A percentile compares a stretch with the other conserved stretches of the same genome.
These are phyloP conservation scores for Purpureocillium lavendulum DNA, from an alignment of 2,329 filamentous ascomycete species.

Conservation along the genomic window DNA sequence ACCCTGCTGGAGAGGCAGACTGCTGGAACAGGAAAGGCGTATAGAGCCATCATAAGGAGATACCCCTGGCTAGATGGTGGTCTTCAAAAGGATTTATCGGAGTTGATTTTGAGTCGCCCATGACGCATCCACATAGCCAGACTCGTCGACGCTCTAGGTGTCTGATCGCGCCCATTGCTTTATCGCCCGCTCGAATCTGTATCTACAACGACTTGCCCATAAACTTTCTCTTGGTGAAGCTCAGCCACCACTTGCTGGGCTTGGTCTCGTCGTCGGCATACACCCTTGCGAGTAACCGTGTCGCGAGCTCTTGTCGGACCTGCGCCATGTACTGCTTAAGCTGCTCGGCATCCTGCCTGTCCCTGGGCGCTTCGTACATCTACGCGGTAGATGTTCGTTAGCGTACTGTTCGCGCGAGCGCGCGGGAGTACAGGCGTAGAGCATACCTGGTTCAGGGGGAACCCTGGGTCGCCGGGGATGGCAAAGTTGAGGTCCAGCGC, in stretches of 20 bases:
- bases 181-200: not conserved
- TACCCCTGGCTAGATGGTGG: too few species aligned
- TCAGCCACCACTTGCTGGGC: constrained; percentile 89
- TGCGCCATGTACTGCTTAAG: constrained; percentile 86
- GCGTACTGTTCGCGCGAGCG: too few species aligned
- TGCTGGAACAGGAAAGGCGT: not conserved
- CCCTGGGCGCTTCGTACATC: constrained; percentile 83
- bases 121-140: too few species aligned
- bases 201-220: constrained; percentile 84
- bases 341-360: constrained; percentile 82
- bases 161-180: not conserved
- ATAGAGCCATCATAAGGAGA: not conserved
- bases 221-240: constrained; percentile 98
- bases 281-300: constrained; percentile 73
- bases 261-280: constrained; percentile 73
- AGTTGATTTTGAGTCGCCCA: too few species aligned
- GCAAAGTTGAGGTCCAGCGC: constrained; percentile 92
- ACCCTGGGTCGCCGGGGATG: constrained; percentile 85
- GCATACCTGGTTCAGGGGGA: constrained; percentile 77
- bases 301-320: constrained; percentile 84
- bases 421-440: constrained; percentile 9
- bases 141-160: too few species aligned
- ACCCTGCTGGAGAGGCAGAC: not conserved
- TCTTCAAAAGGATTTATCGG: too few species aligned
- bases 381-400: constrained; percentile 15